phyloP scores from a whole-genome alignment of 1,284 basidiomycete species.

The Dichomitus squalens region DNA sequence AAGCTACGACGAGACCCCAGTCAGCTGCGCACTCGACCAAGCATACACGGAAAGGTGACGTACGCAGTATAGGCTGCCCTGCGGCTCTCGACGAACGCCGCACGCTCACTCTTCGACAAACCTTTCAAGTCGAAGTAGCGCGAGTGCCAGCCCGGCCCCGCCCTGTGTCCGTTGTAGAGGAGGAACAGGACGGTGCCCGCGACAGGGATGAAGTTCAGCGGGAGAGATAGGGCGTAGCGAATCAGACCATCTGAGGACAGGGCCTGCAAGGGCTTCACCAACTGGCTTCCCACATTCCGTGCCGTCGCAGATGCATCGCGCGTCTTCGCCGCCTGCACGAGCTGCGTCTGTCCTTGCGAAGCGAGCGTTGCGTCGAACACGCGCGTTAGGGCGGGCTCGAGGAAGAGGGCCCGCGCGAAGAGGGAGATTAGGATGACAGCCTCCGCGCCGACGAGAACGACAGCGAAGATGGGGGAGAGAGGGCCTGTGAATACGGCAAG shows the following conservation, averaged over 20 bases:
- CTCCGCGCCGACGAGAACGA: slow-evolving; percentile 39
- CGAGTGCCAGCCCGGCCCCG: slow-evolving; percentile 61
- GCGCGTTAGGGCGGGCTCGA: slow-evolving; percentile 47
- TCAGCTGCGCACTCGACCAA: not conserved
- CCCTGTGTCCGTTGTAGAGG: slow-evolving; percentile 45
- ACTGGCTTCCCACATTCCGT: slow-evolving; percentile 34
- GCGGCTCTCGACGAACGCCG: slow-evolving; percentile 54
- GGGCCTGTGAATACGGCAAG: slow-evolving; percentile 67
- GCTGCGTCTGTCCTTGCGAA: slow-evolving; percentile 36
- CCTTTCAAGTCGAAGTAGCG: slow-evolving; percentile 75
- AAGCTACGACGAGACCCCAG: slow-evolving; percentile 42
- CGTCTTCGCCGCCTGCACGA: slow-evolving; percentile 39
- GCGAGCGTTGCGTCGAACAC: slow-evolving; percentile 47
- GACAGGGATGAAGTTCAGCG: slow-evolving; percentile 67
- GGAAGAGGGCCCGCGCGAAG: slow-evolving; percentile 48
- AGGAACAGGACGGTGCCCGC: slow-evolving; percentile 70
- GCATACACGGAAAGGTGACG: slow-evolving; percentile 21
- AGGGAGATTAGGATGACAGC: slow-evolving; percentile 44
- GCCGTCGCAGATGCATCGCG: slow-evolving; percentile 23
- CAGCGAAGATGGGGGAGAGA: slow-evolving; percentile 44
- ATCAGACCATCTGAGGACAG: slow-evolving; percentile 30
- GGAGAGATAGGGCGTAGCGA: slow-evolving; percentile 55
- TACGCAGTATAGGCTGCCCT: slow-evolving; percentile 47
- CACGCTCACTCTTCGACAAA: slow-evolving; percentile 45
- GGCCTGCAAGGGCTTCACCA: slow-evolving; percentile 40